Percentiles rank a stretch among this genome's conserved stretches.
These are phyloP conservation scores for Deuterostichococcus epilithicus DNA, from an alignment of 139 green algal genomes.

Conservation along the genomic window DNA sequence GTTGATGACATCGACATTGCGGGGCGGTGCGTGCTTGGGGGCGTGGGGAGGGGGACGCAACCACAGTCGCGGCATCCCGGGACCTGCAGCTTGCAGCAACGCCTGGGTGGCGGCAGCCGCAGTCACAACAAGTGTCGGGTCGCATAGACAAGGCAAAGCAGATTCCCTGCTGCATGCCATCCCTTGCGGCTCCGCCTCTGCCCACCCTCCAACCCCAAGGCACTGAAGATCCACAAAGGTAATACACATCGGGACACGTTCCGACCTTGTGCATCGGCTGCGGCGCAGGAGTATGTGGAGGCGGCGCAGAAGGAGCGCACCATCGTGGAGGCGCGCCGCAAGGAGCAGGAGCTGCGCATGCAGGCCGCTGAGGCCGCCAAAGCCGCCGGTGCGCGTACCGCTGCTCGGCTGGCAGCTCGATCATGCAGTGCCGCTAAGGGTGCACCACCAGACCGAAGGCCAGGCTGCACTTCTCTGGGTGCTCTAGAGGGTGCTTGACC, in stretches of 20 bases:
- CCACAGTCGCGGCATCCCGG: no score
- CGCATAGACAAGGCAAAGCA: background rate
- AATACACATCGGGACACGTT: background rate
- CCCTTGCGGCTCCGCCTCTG: no score
- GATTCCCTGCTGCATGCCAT: background rate
- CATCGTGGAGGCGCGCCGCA: conserved; percentile 10
- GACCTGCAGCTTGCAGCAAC: background rate
- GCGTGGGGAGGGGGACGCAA: background rate
- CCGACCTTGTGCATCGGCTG: background rate
- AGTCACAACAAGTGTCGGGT: background rate
- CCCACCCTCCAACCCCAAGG: background rate
- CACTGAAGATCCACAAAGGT: background rate
- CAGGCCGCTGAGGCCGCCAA: conserved; percentile 13
- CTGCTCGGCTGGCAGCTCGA: background rate
- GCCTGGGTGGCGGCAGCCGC: background rate
- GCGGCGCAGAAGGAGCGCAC: conserved; percentile 15
- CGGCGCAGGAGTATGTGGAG: conserved; percentile 13
- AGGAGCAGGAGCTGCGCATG: conserved; percentile 12
- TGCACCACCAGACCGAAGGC: background rate
- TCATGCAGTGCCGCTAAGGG: background rate
- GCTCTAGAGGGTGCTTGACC: no score
- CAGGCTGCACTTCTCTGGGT: no score
- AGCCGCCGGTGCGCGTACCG: conserved; percentile 5
- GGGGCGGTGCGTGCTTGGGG: background rate
- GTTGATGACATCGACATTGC: background rate